Evolutionary conservation across 331 rosid genomes (phyloP).

Genomic region (Pyracantha coccinea): DNA sequence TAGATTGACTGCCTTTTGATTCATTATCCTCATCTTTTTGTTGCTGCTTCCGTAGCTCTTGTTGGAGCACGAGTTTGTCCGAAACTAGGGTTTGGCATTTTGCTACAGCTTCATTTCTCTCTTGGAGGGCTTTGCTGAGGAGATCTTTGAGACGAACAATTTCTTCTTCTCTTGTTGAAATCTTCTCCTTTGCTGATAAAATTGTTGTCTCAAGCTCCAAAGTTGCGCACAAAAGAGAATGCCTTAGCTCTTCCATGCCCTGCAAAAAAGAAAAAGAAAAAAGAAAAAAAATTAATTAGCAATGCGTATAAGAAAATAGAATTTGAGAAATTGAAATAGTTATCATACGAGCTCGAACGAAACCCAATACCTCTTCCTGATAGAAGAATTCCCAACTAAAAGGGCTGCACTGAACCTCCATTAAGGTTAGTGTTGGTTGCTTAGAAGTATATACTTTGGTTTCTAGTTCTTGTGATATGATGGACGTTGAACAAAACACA

Average conservation of each 20-base stretch:
- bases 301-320: constrained; percentile 3
- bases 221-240: constrained; percentile 49
- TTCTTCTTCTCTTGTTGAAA: constrained; percentile 55
- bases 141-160: constrained; percentile 37
- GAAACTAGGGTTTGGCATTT: constrained; percentile 49
- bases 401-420: constrained; percentile 69
- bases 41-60: constrained; percentile 23
- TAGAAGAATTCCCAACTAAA: constrained; percentile 48
- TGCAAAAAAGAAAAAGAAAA: constrained; percentile 28
- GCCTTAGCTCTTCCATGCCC: constrained; percentile 58
- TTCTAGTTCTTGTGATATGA: constrained; percentile 19
- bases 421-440: constrained; percentile 1
- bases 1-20: not conserved
- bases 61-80: constrained; percentile 41
- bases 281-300: not conserved
- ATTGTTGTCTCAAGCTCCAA: constrained; percentile 73
- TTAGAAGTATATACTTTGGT: not conserved
- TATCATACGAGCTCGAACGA: not conserved
- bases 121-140: constrained; percentile 47
- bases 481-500: constrained; percentile 29
- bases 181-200: constrained; percentile 56
- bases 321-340: not conserved
- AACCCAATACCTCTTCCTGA: constrained; percentile 48
- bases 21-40: constrained; percentile 24
- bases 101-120: constrained; percentile 59